These are phyloP conservation scores for Naganishia sp. DNA, from an alignment of 1,284 basidiomycete genomes.

Conservation along the genomic window DNA sequence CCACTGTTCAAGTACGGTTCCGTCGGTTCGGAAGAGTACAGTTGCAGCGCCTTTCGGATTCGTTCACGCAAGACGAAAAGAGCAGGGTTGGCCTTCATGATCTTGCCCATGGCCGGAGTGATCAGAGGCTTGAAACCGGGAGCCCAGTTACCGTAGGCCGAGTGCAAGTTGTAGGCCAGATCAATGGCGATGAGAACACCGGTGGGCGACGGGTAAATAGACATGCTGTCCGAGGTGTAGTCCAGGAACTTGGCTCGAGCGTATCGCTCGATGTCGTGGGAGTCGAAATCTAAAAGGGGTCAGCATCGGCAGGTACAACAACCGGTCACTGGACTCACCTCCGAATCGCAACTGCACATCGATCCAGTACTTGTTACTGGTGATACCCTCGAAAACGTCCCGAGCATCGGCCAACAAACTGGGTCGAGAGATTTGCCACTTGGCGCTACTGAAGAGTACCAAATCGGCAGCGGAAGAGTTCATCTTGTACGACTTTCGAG, in stretches of 20 bases:
- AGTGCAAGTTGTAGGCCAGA: conserved; percentile 96
- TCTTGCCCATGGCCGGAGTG: conserved; percentile 99
- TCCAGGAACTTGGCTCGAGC: conserved; percentile 93
- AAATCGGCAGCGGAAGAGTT: conserved; percentile 94
- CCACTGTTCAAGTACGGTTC: conserved; percentile 92
- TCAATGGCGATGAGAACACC: conserved; percentile 98
- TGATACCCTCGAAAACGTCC: conserved; percentile 87
- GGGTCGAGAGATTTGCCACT: conserved; percentile 98
- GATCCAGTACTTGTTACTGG: conserved; percentile 98
- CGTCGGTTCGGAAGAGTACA: conserved; percentile 98
- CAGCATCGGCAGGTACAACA: conserved; percentile 56
- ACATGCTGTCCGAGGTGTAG: conserved; percentile 85
- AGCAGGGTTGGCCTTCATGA: conserved; percentile 84
- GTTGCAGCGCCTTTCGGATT: conserved; percentile 95
- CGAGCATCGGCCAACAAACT: conserved; percentile 95
- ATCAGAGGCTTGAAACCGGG: conserved; percentile 97
- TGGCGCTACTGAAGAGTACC: conserved; percentile 92
- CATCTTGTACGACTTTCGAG: conserved; percentile 89
- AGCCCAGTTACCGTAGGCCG: conserved; percentile 99
- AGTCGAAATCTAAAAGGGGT: conserved; percentile 75
- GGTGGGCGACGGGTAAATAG: conserved; percentile 96
- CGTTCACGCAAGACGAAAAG: conserved; percentile 96
- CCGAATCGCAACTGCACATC: conserved; percentile 94
- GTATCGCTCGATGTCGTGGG: conserved; percentile 96
- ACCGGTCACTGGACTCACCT: conserved; percentile 8